Conservation (phyloP, 768 basidiomycete genomes). For the Boletus sp. region DNA sequence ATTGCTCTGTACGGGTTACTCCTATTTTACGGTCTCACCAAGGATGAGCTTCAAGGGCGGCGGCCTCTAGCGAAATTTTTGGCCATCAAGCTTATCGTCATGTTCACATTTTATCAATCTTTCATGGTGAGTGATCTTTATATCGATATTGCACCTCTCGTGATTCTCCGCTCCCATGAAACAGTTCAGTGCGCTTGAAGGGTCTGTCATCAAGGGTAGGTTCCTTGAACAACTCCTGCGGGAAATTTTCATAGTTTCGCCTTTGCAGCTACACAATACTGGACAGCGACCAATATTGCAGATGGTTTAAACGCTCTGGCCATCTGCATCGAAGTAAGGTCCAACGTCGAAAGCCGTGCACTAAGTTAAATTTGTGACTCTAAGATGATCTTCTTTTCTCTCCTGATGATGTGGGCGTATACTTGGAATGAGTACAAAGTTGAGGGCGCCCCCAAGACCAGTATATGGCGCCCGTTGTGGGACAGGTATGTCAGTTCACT, state of each 20-base stretch:
- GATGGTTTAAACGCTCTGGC: conserved; percentile 80
- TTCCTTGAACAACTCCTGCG: neutral
- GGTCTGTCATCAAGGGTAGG: conserved; percentile 64
- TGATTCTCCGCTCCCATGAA: conserved; percentile 1
- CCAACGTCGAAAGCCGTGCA: neutral
- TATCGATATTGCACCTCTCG: neutral
- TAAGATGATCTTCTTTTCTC: conserved; percentile 81
- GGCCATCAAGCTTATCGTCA: conserved; percentile 80
- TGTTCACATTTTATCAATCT: conserved; percentile 86
- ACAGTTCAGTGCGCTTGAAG: conserved; percentile 65
- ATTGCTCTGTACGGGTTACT: conserved; percentile 84
- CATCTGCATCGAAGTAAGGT: conserved; percentile 74
- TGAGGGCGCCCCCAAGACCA: conserved; percentile 43
- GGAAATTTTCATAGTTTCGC: neutral
- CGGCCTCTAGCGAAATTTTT: conserved; percentile 84
- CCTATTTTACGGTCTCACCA: conserved; percentile 77
- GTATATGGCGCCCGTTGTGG: conserved; percentile 68
- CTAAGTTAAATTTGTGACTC: conserved; percentile 2
- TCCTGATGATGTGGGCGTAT: conserved; percentile 84
- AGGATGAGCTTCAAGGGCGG: conserved; percentile 72
- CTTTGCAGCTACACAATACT: conserved; percentile 61
- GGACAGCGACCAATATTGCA: conserved; percentile 82
- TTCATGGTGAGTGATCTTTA: conserved; percentile 53
- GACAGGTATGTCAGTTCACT: conserved; percentile 40
- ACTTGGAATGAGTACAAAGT: conserved; percentile 62